phyloP scores from a whole-genome alignment of 2,329 filamentous ascomycete genomes.

The Rhinocladiella similis region DNA sequence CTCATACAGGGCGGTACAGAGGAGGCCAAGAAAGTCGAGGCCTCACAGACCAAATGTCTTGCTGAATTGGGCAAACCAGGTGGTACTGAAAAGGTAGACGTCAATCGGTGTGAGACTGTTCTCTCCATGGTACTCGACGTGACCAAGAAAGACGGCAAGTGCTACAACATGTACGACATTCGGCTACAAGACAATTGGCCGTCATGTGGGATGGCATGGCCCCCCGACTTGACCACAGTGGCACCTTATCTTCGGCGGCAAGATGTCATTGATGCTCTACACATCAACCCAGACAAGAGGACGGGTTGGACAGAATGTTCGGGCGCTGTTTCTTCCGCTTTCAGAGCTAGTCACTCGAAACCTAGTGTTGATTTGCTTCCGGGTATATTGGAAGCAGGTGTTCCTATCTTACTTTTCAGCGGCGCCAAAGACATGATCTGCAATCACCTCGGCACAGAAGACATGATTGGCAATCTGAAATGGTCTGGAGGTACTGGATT shows the following conservation, averaged over 20 bases:
- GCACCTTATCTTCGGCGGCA: slow-evolving; percentile 79
- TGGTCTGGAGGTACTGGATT: slow-evolving; percentile 94
- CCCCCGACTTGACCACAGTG: slow-evolving; percentile 75
- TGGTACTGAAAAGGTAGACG: slow-evolving; percentile 64
- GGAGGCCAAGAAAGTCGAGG: slow-evolving; percentile 64
- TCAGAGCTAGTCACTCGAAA: slow-evolving; percentile 68
- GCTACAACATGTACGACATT: slow-evolving; percentile 96
- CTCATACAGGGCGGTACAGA: slow-evolving; percentile 69
- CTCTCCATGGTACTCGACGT: slow-evolving; percentile 69
- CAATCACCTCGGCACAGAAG: slow-evolving; percentile 93
- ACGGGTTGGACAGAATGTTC: slow-evolving; percentile 92
- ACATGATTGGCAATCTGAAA: slow-evolving; percentile 82
- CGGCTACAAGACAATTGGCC: slow-evolving; percentile 77
- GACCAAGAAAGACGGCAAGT: slow-evolving; percentile 63
- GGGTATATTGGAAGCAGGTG: slow-evolving; percentile 67
- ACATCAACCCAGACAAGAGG: slow-evolving; percentile 77
- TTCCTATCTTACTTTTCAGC: slow-evolving; percentile 85
- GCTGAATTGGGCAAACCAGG: slow-evolving; percentile 60
- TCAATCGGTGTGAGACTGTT: slow-evolving; percentile 71
- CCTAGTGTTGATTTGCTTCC: slow-evolving; percentile 76
- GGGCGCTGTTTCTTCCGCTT: slow-evolving; percentile 71
- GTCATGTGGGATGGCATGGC: slow-evolving; percentile 97
- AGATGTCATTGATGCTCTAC: slow-evolving; percentile 78
- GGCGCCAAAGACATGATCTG: slow-evolving; percentile 94
- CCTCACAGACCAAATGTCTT: slow-evolving; percentile 68